Evolutionary conservation across 371 early-diverging fungal genomes (phyloP).

Genomic region (Umbelopsis sp.): DNA sequence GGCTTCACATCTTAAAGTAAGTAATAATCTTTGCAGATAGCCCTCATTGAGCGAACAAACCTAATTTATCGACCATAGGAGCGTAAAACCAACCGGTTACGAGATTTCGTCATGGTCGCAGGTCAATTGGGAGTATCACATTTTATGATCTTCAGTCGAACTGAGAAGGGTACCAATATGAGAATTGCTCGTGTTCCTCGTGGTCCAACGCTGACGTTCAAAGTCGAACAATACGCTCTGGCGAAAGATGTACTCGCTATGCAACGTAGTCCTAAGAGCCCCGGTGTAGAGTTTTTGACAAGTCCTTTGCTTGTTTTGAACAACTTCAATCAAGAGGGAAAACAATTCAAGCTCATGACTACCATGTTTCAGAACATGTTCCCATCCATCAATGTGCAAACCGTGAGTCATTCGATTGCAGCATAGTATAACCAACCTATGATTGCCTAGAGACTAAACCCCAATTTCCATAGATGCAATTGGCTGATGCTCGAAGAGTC

Average conservation of each 20-base stretch:
- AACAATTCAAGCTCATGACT: conserved; percentile 88
- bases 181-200: conserved; percentile 87
- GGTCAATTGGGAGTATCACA: conserved; percentile 89
- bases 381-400: conserved; percentile 91
- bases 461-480: conserved; percentile 67
- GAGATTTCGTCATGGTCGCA: conserved; percentile 92
- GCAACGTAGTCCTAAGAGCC: conserved; percentile 82
- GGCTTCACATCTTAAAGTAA: conserved; percentile 74
- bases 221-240: conserved; percentile 82
- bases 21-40: conserved; percentile 6
- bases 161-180: conserved; percentile 82
- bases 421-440: no score
- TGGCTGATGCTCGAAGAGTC: conserved; percentile 88
- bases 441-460: not conserved
- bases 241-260: conserved; percentile 81
- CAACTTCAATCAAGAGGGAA: conserved; percentile 82
- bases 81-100: conserved; percentile 87
- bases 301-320: conserved; percentile 92
- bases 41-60: not conserved
- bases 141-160: conserved; percentile 85
- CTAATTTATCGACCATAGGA: conserved; percentile 52
- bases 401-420: conserved; percentile 45
- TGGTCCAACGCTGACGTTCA: conserved; percentile 95
- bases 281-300: conserved; percentile 75
- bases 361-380: conserved; percentile 96